Base-by-base conservation (phyloP, 176 grass and related monocot species). In the Aegilops tauschii region DNA sequence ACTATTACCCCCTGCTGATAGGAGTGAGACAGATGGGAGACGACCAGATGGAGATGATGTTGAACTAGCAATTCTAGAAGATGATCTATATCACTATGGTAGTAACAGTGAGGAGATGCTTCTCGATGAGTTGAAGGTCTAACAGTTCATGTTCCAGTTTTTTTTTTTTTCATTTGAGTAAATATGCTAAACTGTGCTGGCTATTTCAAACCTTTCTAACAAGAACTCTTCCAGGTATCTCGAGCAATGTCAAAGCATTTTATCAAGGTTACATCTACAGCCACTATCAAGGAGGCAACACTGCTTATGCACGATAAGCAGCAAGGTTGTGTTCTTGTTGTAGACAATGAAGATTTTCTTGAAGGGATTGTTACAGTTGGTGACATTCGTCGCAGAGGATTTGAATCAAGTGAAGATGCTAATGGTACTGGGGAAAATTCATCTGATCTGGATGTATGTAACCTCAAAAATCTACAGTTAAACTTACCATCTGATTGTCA, bases 121-220 rank as follows among this genome's bases (percentile, higher is more conserved):
- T 86, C 89, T 99, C 0, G 97, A 99, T 88, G 94, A 99, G 36
- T 91, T 99, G 69, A 99, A 99, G 94, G 97, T 96, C 81, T 71
- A 0, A 44, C 71, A 81, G 35, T 64, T 84, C 20, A 84, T 39
- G 17, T 76, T 85, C 4, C 49, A 13, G 12, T 49, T 54, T 54
- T 59, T 11, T 35, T 45, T 78, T 5, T 65, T 78, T 49, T 72
- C 50, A 45, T 78, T 25, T 40, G 21, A 87, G 28, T 86, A 78
- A 50, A 79, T 79, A 6, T 66, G 6, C 5, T 23, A 18, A 80
- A 75, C 31, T 59, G 66, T 58, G 1, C 20, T 74, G 8, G 23
- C 9, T 3, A 50, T 87, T 86, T 81, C 6, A 31, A 27, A 62
- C 44, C 20, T 76, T 78, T 80, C 83, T 87, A 64, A 88, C 65